These are phyloP conservation scores for Kokia cookei DNA, from an alignment of 441 rosid species.

Conservation along the genomic window DNA sequence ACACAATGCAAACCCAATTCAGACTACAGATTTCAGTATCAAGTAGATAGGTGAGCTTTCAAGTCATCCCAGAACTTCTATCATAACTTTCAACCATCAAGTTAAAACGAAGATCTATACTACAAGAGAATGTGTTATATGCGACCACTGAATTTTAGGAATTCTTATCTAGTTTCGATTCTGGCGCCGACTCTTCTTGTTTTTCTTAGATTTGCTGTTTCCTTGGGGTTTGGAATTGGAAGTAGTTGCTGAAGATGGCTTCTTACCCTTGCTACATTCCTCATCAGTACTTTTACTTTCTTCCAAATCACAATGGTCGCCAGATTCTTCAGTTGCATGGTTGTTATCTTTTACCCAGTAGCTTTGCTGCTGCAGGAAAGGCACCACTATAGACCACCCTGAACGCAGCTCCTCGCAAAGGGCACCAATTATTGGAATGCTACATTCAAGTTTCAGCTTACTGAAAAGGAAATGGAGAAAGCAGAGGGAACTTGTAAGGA, in stretches of 20 bases:
- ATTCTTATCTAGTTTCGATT: not conserved
- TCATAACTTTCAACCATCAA: not conserved
- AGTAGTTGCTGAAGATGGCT: not conserved
- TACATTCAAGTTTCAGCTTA: not conserved
- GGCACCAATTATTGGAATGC: not conserved
- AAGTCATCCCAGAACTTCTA: not conserved
- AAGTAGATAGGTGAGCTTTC: not conserved
- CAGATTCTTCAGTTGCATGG: not conserved
- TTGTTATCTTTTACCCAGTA: not conserved
- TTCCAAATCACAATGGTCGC: not conserved
- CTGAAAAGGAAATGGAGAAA: not conserved
- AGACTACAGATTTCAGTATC: not conserved
- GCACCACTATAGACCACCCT: conserved; percentile 13
- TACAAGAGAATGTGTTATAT: not conserved
- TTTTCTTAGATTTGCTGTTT: conserved; percentile 10
- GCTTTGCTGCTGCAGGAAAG: conserved; percentile 4
- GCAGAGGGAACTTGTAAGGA: not conserved
- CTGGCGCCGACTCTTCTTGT: conserved; percentile 6
- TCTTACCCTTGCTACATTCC: not conserved
- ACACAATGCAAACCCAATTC: not conserved
- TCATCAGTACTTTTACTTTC: not conserved
- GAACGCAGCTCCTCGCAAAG: conserved; percentile 11
- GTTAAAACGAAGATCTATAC: not conserved
- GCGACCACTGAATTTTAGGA: not conserved
- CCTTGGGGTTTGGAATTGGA: not conserved